Evolutionary conservation across 2,329 filamentous ascomycete genomes (phyloP), one percentile per base, ranked within the genome.

Genomic region (Metarhizium album): DNA sequence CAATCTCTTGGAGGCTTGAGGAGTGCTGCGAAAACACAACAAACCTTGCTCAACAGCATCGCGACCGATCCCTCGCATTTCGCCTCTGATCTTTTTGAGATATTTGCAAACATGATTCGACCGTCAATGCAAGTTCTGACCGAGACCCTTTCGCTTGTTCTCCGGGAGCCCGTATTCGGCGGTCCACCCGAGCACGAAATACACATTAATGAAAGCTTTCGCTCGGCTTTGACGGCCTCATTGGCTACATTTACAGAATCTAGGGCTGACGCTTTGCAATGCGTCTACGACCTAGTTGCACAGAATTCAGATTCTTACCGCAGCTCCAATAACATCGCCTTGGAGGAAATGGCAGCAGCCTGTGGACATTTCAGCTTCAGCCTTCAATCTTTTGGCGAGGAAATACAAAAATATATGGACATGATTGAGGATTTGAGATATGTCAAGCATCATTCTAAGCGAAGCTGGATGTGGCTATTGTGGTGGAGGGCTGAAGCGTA

Each of bases 341-440:
- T 93, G 52, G 90, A 96, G 65, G 90, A 95, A 66, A 88, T 95
- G 11, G 88, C 89, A 33, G 90, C 90, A 9, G 91, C 88, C 51
- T 96, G 90, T 61, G 90, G 90, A 0, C 88, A 95, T 66, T 96
- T 95, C 62, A 90, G 86, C 64, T 94, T 90, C 63, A 91, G 86
- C 27, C 71, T 96, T 18, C 79, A 91, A 55, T 86, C 90, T 58
- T 89, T 95, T 64, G 89, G 87, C 0, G 86, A 93, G 62, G 88
- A 95, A 60, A 86, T 94, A 71, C 79, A 86, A 57, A 79, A 78
- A 14, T 90, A 93, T 59, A 67, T 96, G 27, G 79, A 86, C 47
- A 81, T 90, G 2, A 70, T 95, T 4, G 88, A 95, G 59, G 86
- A 94, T 47, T 69, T 95, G 38, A 88, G 90, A 62, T 77, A 84